Evolutionary conservation across 2,329 filamentous ascomycete species (phyloP), one percentile per base, ranked within the genome.

Genomic region (Harringtonia lauricola): DNA sequence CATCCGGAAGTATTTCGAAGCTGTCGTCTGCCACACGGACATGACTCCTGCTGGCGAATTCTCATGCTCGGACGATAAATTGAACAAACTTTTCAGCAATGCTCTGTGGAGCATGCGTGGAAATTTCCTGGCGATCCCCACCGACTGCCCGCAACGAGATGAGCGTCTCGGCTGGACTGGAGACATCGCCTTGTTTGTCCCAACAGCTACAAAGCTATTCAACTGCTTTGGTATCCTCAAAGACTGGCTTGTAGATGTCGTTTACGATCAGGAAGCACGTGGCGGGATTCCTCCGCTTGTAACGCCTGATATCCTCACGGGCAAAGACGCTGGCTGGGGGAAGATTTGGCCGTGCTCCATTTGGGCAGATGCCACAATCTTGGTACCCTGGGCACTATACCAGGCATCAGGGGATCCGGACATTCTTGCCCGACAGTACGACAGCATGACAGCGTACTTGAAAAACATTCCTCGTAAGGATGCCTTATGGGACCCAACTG

Each of bases 111-210:
- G 66, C 6, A 76, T 77, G 67, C 64, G 66, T 24, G 73, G 73
- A 1, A 80, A 79, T 49, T 79, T 80, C 50, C 50, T 79, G 3
- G 67, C 64, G 0, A 56, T 79, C 0, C 74, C 74, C 0, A 79
- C 74, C 0, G 76, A 80, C 50, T 76, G 72, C 49, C 72, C 72
- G 0, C 71, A 76, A 48, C 61, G 71, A 2, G 71, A 77, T 42
- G 72, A 76, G 55, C 62, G 72, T 0, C 55, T 76, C 7, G 68
- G 69, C 18, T 73, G 74, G 74, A 71, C 67, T 1, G 68, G 74
- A 15, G 68, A 74, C 48, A 58, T 64, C 8, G 67, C 68, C 31
- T 63, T 66, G 1, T 78, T 78, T 46, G 58, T 62, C 1, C 67
- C 70, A 0, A 68, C 71, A 0, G 65, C 71, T 0, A 70, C 64